Percentiles rank a stretch among this genome's conserved stretches.
Evolutionary conservation across 257 asterid species (phyloP).

Genomic region (Haberlea rhodopensis): DNA sequence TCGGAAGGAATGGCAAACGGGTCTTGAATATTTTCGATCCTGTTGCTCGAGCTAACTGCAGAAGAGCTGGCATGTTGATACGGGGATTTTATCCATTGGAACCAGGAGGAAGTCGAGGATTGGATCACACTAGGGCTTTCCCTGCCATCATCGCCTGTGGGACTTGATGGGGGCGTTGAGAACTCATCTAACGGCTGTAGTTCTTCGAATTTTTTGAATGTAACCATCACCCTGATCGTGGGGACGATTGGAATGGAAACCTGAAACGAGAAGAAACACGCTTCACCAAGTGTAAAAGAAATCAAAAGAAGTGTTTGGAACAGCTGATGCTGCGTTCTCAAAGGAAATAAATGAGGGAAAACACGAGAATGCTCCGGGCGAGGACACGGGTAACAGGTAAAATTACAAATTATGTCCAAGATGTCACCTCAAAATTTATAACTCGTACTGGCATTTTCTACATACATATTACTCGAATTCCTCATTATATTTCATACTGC

Average conservation of each 20-base stretch:
- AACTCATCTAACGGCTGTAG: constrained; percentile 82
- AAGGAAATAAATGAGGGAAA: too few relatives aligned
- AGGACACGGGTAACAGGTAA: not conserved
- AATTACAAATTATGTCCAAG: too few relatives aligned
- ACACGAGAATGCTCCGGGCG: too few relatives aligned
- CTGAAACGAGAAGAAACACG: constrained; percentile 39
- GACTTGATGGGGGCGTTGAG: constrained; percentile 88
- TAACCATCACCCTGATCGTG: constrained; percentile 80
- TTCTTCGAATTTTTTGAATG: constrained; percentile 90
- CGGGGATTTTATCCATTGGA: constrained; percentile 90
- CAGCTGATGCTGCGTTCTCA: too few relatives aligned
- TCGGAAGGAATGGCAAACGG: constrained; percentile 77
- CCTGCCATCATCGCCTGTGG: constrained; percentile 43
- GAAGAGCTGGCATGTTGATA: constrained; percentile 62
- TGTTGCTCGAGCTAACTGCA: constrained; percentile 44
- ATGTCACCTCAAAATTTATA: not conserved
- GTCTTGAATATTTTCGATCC: constrained; percentile 67
- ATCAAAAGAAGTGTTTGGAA: not conserved
- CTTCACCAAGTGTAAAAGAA: too few relatives aligned
- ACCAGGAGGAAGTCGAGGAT: constrained; percentile 77
- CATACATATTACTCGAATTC: too few relatives aligned
- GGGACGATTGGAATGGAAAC: constrained; percentile 95
- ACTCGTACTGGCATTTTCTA: not conserved
- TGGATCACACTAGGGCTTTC: constrained; percentile 53
- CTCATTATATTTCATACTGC: too few relatives aligned